Base-by-base conservation (phyloP, 176 grass and related monocot species). In the Carex cristatella region DNA sequence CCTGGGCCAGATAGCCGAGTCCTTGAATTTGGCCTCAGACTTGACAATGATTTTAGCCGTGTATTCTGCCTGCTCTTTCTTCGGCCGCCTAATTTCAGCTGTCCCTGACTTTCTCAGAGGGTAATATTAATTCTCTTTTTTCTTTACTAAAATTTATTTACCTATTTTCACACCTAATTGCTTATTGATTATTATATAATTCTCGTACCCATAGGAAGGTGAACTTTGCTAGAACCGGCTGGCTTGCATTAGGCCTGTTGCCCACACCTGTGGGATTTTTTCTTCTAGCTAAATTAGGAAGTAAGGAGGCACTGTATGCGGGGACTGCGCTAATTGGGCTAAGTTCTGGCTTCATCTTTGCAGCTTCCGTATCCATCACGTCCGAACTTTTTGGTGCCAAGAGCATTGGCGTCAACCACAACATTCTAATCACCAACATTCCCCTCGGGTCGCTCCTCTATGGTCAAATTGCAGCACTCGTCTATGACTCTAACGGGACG, bases 351-450 rank as follows among this genome's bases (percentile, higher is more conserved):
- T 98, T 95, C 83, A 93, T 98, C 86, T 95, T 98, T 10, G 89
- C 95, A 1, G 89, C 89, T 13, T 93, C 95, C 1, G 95, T 98
- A 80, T 89, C 91, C 2, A 85, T 98, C 28, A 95, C 95, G 30
- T 98, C 95, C 1, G 95, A 98, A 84, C 93, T 98, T 54, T 98
- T 98, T 7, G 93, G 95, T 60, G 75, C 93, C 13, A 88, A 92
- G 5, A 91, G 95, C 81, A 68, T 92, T 10, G 91, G 95, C 14
- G 91, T 98, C 73, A 94, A 98, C 71, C 95, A 98, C 77, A 98
- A 98, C 85, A 94, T 98, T 49, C 91, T 98, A 31, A 98, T 98
- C 80, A 95, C 95, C 74, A 98, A 95, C 46, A 98, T 98, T 60
- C 95, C 95, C 8, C 73, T 98, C 33, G 95, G 95, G 0, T 98